Conservation (phyloP, 2,329 filamentous ascomycete species). For the Phyllosticta paracitricarpa region DNA sequence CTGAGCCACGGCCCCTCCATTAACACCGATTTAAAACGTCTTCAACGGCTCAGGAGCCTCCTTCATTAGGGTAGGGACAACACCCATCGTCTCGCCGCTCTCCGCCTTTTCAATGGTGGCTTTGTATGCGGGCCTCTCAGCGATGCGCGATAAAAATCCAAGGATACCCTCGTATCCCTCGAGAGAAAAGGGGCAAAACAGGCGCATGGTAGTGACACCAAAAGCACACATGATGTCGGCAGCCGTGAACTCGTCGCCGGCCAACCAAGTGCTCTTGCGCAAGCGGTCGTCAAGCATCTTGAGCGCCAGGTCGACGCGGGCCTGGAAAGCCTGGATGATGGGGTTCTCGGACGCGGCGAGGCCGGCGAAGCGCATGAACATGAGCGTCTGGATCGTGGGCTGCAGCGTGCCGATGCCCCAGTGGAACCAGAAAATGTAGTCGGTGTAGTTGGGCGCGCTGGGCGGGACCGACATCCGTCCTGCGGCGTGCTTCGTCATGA, state of each 20-base stretch:
- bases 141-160: slow-evolving; percentile 7
- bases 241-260: slow-evolving; percentile 51
- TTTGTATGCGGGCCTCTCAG: slow-evolving; percentile 7
- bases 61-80: slow-evolving; percentile 1
- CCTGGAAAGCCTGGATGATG: slow-evolving; percentile 16
- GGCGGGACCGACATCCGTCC: slow-evolving; percentile 41
- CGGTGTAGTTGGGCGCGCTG: slow-evolving; percentile 41
- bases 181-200: slow-evolving; percentile 32
- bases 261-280: slow-evolving; percentile 40
- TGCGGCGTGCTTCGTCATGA: slow-evolving; percentile 36
- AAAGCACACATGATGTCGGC: slow-evolving; percentile 58
- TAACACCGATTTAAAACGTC: neutral
- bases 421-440: slow-evolving; percentile 58
- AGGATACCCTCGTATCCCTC: slow-evolving; percentile 20
- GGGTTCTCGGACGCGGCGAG: slow-evolving; percentile 19
- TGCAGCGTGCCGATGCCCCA: slow-evolving; percentile 38
- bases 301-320: slow-evolving; percentile 32
- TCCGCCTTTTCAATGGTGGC: slow-evolving; percentile 11
- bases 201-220: slow-evolving; percentile 50
- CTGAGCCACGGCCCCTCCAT: neutral
- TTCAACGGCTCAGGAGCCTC: neutral
- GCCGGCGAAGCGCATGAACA: slow-evolving; percentile 18
- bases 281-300: slow-evolving; percentile 42
- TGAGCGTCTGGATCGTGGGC: slow-evolving; percentile 24
- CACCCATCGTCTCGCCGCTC: slow-evolving; percentile 5